phyloP scores from a whole-genome alignment of 495 filamentous ascomycete genomes.

The Podospora fimiseda region DNA sequence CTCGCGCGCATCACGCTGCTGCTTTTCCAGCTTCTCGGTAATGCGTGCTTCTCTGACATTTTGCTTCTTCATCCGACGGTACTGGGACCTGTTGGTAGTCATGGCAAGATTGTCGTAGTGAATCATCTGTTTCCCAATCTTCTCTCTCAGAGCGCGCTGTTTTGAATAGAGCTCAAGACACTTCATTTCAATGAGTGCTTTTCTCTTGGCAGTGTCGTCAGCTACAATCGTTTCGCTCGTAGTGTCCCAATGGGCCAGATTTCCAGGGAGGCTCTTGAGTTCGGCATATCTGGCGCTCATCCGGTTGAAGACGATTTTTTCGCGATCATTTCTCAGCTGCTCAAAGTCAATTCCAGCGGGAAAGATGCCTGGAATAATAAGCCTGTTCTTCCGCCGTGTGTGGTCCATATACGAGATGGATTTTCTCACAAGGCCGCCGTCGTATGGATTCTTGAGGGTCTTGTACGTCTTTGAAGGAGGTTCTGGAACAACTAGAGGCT shows the following conservation, averaged over 20 bases:
- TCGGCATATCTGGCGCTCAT: constrained; percentile 77
- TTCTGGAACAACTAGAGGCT: constrained; percentile 21
- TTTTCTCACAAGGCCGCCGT: constrained; percentile 43
- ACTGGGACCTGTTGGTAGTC: constrained; percentile 82
- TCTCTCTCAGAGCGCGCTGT: constrained; percentile 76
- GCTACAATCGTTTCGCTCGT: constrained; percentile 61
- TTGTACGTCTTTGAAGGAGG: constrained; percentile 40
- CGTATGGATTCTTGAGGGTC: constrained; percentile 62
- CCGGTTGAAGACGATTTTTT: constrained; percentile 81
- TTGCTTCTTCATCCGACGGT: constrained; percentile 94
- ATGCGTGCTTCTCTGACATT: constrained; percentile 91
- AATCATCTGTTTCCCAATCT: constrained; percentile 81
- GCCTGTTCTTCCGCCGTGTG: constrained; percentile 59
- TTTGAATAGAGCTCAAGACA: constrained; percentile 73
- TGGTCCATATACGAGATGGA: constrained; percentile 76
- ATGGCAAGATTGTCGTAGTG: constrained; percentile 91
- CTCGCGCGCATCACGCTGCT: constrained; percentile 92
- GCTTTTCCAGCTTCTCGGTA: constrained; percentile 97
- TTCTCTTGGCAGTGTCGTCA: constrained; percentile 79
- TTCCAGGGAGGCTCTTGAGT: constrained; percentile 73
- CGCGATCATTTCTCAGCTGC: constrained; percentile 72
- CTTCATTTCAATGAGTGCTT: constrained; percentile 90
- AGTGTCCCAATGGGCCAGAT: constrained; percentile 76
- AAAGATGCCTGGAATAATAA: constrained; percentile 78
- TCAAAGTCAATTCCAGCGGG: constrained; percentile 82